phyloP scores from a whole-genome alignment of 768 basidiomycete genomes.

The Xerocomus brunneocitrinus region DNA sequence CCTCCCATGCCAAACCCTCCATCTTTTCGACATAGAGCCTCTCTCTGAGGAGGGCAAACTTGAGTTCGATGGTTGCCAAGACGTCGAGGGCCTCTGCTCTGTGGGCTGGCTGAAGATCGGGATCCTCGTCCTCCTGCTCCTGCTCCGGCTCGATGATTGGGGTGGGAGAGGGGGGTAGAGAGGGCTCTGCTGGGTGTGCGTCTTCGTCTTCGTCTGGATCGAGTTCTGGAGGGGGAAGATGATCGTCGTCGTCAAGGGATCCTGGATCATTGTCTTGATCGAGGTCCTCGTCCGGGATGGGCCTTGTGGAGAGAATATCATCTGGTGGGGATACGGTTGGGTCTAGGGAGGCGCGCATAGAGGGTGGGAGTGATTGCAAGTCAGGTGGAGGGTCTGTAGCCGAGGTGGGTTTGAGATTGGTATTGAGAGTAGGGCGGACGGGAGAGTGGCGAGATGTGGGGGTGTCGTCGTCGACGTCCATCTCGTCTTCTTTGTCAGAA shows the following conservation, averaged over 20 bases:
- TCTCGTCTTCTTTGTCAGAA: slow-evolving; percentile 21
- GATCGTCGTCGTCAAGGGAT: slow-evolving; percentile 21
- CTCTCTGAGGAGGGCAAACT: slow-evolving; percentile 84
- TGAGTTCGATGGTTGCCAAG: slow-evolving; percentile 85
- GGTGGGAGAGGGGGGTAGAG: slow-evolving; percentile 23
- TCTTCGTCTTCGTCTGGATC: slow-evolving; percentile 36
- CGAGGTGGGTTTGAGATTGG: slow-evolving; percentile 8
- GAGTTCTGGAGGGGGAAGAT: slow-evolving; percentile 14
- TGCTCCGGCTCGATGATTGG: slow-evolving; percentile 24
- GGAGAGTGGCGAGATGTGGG: slow-evolving; percentile 24
- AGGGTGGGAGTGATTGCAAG: slow-evolving; percentile 17
- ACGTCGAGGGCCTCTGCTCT: slow-evolving; percentile 86
- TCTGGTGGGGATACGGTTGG: slow-evolving; percentile 19
- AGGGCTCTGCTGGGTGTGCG: slow-evolving; percentile 22
- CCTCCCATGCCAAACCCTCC: slow-evolving; percentile 87
- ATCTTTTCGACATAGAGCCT: slow-evolving; percentile 91
- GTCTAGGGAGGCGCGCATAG: slow-evolving; percentile 15
- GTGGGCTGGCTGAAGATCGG: slow-evolving; percentile 76
- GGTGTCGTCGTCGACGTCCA: slow-evolving; percentile 30
- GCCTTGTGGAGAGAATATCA: slow-evolving; percentile 7
- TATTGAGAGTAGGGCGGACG: slow-evolving; percentile 16
- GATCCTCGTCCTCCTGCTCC: slow-evolving; percentile 43
- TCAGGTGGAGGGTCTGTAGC: slow-evolving; percentile 22
- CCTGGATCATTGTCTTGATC: slow-evolving; percentile 18
- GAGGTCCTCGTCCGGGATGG: slow-evolving; percentile 29